A percentile compares a stretch with the other conserved stretches of the same genome.
These are phyloP conservation scores for Serendipita indica DNA, from an alignment of 768 basidiomycete genomes.

Conservation along the genomic window DNA sequence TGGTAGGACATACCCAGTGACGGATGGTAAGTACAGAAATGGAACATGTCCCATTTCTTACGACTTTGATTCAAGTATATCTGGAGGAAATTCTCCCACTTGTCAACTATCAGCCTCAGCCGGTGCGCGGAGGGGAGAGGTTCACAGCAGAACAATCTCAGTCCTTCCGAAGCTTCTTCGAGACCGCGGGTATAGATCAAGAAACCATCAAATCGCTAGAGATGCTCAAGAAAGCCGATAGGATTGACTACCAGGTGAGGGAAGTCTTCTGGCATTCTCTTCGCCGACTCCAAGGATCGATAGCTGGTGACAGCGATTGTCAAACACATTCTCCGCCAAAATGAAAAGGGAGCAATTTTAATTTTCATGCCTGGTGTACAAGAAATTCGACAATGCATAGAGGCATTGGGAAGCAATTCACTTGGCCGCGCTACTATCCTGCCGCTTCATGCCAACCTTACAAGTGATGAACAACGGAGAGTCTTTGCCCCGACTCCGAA, in stretches of 20 bases:
- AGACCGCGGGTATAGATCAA: conserved; percentile 36
- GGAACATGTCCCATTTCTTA: not conserved
- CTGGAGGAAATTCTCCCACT: conserved; percentile 61
- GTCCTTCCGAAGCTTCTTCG: conserved; percentile 35
- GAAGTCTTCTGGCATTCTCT: not conserved
- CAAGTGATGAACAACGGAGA: conserved; percentile 64
- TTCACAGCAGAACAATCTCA: conserved; percentile 34
- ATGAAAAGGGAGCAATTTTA: conserved; percentile 51
- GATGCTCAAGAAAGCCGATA: conserved; percentile 41
- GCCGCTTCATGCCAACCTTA: conserved; percentile 80
- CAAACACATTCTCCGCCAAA: conserved; percentile 40
- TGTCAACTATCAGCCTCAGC: conserved; percentile 39
- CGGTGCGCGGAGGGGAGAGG: conserved; percentile 23
- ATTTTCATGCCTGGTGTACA: conserved; percentile 86
- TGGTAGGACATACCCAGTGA: conserved; percentile 65
- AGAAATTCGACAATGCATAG: conserved; percentile 68
- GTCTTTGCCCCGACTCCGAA: conserved; percentile 50
- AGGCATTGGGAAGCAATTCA: conserved; percentile 31
- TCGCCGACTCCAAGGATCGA: not conserved
- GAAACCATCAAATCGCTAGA: conserved; percentile 43
- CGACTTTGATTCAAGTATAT: conserved; percentile 25
- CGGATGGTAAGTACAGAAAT: conserved; percentile 38
- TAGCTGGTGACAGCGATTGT: conserved; percentile 57
- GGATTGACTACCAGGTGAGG: conserved; percentile 58
- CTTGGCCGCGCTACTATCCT: conserved; percentile 38